A percentile compares a stretch with the other conserved stretches of the same genome.
These are phyloP conservation scores for Cynanchum wilfordii DNA, from an alignment of 257 asterid species.

Conservation along the genomic window DNA sequence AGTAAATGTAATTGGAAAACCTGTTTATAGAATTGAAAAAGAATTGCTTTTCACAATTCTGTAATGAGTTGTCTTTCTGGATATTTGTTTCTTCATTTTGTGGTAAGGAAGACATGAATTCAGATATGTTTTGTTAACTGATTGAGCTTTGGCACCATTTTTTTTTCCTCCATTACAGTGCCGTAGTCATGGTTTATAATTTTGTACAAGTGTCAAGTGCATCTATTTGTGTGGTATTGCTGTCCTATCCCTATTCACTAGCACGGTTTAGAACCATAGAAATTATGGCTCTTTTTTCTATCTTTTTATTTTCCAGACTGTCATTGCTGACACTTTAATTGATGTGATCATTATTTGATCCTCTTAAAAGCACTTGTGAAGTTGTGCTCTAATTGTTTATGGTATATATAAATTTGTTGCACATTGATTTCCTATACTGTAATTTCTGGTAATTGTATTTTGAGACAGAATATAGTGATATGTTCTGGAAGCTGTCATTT, in stretches of 20 bases:
- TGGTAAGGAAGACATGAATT: background rate
- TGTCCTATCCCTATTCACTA: background rate
- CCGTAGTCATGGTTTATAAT: background rate
- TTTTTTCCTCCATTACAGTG: background rate
- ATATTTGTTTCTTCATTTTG: background rate
- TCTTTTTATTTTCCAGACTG: background rate
- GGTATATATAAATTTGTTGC: background rate
- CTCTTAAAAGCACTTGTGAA: background rate
- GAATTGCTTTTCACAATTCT: background rate
- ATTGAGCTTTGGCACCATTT: background rate
- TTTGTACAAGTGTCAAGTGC: background rate
- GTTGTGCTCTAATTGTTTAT: background rate
- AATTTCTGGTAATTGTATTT: background rate
- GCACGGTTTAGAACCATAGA: background rate
- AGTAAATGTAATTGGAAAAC: background rate
- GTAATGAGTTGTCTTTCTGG: background rate
- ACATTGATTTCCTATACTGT: background rate
- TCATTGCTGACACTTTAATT: background rate
- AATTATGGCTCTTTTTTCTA: background rate
- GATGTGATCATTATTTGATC: background rate
- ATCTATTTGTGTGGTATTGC: conserved; percentile 5
- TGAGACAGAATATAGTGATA: background rate
- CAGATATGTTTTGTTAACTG: background rate
- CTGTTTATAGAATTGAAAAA: background rate
- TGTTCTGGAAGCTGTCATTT: background rate